Evolutionary conservation across 2,329 filamentous ascomycete genomes (phyloP).

Genomic region (Neofusicoccum kwambonambiense): DNA sequence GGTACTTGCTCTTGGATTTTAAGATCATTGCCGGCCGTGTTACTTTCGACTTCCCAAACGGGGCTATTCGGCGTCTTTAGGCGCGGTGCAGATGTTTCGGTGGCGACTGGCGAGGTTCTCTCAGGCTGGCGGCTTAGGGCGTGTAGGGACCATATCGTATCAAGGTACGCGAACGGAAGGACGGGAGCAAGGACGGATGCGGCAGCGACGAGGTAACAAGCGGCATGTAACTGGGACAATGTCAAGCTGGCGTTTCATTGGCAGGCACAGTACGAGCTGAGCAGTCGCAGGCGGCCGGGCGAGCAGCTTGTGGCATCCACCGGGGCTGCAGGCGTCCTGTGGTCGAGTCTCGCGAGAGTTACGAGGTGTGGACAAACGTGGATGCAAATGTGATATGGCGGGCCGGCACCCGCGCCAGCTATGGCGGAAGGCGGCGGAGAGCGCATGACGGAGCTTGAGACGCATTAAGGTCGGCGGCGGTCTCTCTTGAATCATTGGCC

Average conservation of each 20-base stretch:
- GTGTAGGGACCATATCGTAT: neutral
- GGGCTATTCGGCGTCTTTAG: neutral
- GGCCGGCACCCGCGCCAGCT: neutral
- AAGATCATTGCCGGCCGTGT: neutral
- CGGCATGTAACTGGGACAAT: neutral
- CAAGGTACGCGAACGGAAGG: constrained; percentile 3
- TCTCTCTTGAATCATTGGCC: neutral
- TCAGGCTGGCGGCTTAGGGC: neutral
- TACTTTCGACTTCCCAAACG: neutral
- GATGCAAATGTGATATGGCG: neutral
- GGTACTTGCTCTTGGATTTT: neutral
- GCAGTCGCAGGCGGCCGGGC: neutral
- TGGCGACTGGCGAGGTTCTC: neutral
- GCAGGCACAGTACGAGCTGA: constrained; percentile 1
- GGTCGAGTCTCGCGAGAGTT: neutral
- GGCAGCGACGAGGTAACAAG: neutral
- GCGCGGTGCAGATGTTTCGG: neutral
- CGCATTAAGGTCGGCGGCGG: neutral
- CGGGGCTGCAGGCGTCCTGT: neutral
- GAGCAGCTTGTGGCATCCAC: neutral
- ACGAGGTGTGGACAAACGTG: neutral
- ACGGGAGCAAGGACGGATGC: constrained; percentile 14
- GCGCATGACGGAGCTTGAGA: neutral
- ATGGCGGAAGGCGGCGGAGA: neutral
- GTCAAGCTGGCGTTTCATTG: neutral